Evolutionary conservation across 345 rosid genomes (phyloP), one percentile per base, ranked within the genome.

Genomic region (Eucalyptus grandis): DNA sequence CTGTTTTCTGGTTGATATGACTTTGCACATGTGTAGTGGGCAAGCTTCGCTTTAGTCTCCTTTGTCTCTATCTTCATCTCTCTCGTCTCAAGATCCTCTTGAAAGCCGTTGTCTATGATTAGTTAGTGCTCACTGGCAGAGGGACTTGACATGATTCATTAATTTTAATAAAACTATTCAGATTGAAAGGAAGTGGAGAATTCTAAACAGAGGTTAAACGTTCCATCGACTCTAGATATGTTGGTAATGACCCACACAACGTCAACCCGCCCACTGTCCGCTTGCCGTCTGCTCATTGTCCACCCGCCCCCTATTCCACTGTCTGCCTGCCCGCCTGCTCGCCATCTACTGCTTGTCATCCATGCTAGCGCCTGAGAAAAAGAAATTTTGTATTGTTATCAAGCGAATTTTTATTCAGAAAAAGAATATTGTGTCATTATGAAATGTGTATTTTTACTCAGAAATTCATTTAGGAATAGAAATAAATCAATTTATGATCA

Each of bases 341-440:
- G 43, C 43, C 43, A 40, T 40, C 43, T 40, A 40, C 1, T 53
- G 2, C 10, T 8, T 53, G 4, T 24, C 11, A 0, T 53, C 5
- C n/a, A n/a, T 53, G 0, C 4, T 17, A 4, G 56, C 11, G 0
- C 58, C 0, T 53, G 26, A 53, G 5, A 53, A 22, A 1, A 2
- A 53, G 5, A 53, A 21, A 8, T 53, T 53, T 19, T 53, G 4
- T 19, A 4, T 8, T 0, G 1, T 53, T 53, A 53, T 19, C 1
- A 19, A 53, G 11, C 2, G 5, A 19, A 53, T 4, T 53, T 53
- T 53, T 53, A 19, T 8, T 8, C 4, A 2, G 50, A 49, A 49
- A 5, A 49, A 49, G 14, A 49, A 49, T 0, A 1, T 47, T 14
- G 7, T 49, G 7, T 50, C 1, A 15, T 50, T 50, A 50, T 50